phyloP scores from a whole-genome alignment of 352 stramenopile species.

The Phytophthora sojae region DNA sequence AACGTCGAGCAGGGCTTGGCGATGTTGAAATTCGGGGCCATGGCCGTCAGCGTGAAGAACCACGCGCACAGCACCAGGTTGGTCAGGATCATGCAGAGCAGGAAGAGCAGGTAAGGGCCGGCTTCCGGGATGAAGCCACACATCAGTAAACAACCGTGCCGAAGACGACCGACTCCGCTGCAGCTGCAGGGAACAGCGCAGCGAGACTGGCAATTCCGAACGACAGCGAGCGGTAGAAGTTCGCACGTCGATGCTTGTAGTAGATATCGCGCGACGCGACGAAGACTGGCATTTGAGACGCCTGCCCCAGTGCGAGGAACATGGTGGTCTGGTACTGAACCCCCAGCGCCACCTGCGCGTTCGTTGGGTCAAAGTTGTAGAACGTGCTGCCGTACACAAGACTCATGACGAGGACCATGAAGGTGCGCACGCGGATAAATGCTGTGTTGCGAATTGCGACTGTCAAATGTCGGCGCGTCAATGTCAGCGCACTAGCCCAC shows the following conservation, averaged over 20 bases:
- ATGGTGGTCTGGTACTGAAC: constrained; percentile 75
- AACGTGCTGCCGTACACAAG: constrained; percentile 43
- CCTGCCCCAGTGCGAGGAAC: constrained; percentile 64
- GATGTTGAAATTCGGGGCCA: constrained; percentile 18
- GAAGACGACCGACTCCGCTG: constrained; percentile 65
- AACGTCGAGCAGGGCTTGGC: background rate
- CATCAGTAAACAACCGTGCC: constrained; percentile 90
- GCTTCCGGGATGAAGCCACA: constrained; percentile 53
- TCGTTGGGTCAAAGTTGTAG: constrained; percentile 32
- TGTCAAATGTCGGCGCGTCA: constrained; percentile 46
- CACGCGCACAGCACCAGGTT: constrained; percentile 28
- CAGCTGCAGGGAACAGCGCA: constrained; percentile 28
- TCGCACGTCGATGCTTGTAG: constrained; percentile 83
- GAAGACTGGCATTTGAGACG: constrained; percentile 65
- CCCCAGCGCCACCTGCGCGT: constrained; percentile 48
- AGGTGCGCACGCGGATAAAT: constrained; percentile 27
- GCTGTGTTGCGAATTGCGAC: constrained; percentile 44
- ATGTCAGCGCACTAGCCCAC: constrained; percentile 50
- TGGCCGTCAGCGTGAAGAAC: constrained; percentile 37
- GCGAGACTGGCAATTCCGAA: constrained; percentile 49
- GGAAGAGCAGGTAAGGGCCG: constrained; percentile 27
- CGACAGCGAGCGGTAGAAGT: constrained; percentile 76
- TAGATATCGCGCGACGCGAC: constrained; percentile 58
- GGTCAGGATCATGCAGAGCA: constrained; percentile 30
- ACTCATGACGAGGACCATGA: constrained; percentile 37